Evolutionary conservation across 345 rosid genomes (phyloP).

Genomic region (Jatropha curcas): DNA sequence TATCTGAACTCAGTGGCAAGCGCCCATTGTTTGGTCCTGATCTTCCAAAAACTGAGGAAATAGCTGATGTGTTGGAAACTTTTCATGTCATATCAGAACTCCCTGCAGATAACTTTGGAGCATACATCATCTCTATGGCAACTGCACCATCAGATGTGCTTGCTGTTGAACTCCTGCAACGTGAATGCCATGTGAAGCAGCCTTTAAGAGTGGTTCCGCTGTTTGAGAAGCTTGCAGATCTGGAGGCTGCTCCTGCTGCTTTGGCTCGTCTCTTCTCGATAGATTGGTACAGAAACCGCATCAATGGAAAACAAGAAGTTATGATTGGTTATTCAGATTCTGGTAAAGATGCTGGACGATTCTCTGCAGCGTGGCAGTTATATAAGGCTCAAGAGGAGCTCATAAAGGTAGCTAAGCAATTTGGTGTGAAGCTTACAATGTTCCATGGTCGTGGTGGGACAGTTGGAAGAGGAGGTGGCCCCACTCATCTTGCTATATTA

Average conservation of each 20-base stretch:
- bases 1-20: slow-evolving; percentile 83
- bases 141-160: slow-evolving; percentile 94
- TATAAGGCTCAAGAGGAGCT: slow-evolving; percentile 99
- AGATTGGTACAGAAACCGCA: slow-evolving; percentile 87
- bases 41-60: slow-evolving; percentile 87
- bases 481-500: slow-evolving; percentile 96
- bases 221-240: slow-evolving; percentile 95
- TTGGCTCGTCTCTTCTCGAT: slow-evolving; percentile 83
- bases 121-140: slow-evolving; percentile 98
- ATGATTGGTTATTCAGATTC: slow-evolving; percentile 99
- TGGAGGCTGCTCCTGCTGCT: slow-evolving; percentile 98
- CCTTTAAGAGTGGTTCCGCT: slow-evolving; percentile 95
- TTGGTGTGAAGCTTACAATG: slow-evolving; percentile 91
- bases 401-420: slow-evolving; percentile 78
- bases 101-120: slow-evolving; percentile 87
- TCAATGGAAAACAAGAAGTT: slow-evolving; percentile 96
- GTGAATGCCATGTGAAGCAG: slow-evolving; percentile 81
- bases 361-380: slow-evolving; percentile 98
- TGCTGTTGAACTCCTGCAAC: slow-evolving; percentile 91
- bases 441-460: slow-evolving; percentile 99
- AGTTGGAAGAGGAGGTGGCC: slow-evolving; percentile 99
- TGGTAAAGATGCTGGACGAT: slow-evolving; percentile 95
- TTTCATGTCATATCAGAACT: slow-evolving; percentile 82
- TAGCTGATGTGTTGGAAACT: slow-evolving; percentile 85
- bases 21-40: slow-evolving; percentile 93